Evolutionary conservation across 139 green algal genomes (phyloP).

Genomic region (Chlorella sp.): DNA sequence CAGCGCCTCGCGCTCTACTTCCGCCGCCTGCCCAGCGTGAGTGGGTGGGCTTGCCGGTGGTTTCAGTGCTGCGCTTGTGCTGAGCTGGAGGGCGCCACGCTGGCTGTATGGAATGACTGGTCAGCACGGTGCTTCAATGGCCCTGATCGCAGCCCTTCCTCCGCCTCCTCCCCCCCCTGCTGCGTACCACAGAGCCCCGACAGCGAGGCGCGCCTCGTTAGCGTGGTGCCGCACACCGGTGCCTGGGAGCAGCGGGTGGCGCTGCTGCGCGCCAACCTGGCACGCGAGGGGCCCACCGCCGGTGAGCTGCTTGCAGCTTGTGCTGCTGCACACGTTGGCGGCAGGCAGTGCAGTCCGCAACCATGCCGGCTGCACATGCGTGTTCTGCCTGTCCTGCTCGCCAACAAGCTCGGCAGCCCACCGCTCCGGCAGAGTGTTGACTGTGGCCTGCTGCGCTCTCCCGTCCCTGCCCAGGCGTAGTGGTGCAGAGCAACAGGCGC

Average conservation of each 20-base stretch:
- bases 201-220: constrained; percentile 18
- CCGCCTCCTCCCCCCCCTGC: no score
- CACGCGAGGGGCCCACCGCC: not conserved
- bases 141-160: no score
- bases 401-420: no score
- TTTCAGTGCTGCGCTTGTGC: no score
- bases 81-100: no score
- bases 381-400: not conserved
- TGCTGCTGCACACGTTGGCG: not conserved
- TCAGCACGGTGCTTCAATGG: not conserved
- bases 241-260: constrained; percentile 22
- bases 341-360: no score
- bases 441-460: no score
- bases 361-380: not conserved
- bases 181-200: constrained; percentile 22
- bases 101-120: no score
- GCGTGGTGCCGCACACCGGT: constrained; percentile 32
- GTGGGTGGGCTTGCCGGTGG: not conserved
- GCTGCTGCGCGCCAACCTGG: constrained; percentile 36
- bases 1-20: constrained; percentile 40
- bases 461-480: no score
- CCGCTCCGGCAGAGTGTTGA: no score
- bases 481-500: no score
- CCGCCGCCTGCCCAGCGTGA: constrained; percentile 26
- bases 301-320: not conserved